A percentile compares a stretch with the other conserved stretches of the same genome.
These are phyloP conservation scores for Schwanniomyces sp. DNA, from an alignment of 805 yeast species.

Conservation along the genomic window DNA sequence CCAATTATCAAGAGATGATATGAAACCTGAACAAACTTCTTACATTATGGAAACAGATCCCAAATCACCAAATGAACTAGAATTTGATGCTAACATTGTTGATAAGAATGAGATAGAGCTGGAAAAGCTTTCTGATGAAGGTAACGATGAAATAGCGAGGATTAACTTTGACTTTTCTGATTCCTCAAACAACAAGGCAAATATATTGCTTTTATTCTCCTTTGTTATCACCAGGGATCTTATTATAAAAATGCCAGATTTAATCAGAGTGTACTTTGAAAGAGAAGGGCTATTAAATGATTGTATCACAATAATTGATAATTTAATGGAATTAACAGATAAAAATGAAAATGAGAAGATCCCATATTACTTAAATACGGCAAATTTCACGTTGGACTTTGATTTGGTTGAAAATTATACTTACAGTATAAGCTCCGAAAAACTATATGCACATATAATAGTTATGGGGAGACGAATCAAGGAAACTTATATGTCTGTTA, in stretches of 20 bases:
- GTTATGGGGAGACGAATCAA: slow-evolving; percentile 23
- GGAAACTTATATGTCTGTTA: slow-evolving; percentile 20
- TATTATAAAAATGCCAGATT: slow-evolving; percentile 41
- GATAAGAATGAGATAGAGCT: neutral
- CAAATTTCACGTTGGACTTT: slow-evolving; percentile 16
- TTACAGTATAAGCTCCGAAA: slow-evolving; percentile 13
- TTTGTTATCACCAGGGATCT: slow-evolving; percentile 48
- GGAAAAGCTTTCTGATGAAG: slow-evolving; percentile 8
- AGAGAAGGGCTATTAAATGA: slow-evolving; percentile 74
- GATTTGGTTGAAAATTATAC: slow-evolving; percentile 31
- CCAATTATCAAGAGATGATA: slow-evolving; percentile 6
- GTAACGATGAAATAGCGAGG: slow-evolving; percentile 8
- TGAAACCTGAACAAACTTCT: neutral
- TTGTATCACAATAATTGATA: slow-evolving; percentile 32
- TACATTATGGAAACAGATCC: neutral
- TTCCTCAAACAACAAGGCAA: slow-evolving; percentile 23
- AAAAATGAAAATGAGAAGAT: neutral
- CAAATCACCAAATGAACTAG: neutral
- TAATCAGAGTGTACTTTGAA: slow-evolving; percentile 51
- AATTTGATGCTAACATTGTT: neutral
- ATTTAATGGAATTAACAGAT: slow-evolving; percentile 11
- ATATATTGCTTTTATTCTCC: slow-evolving; percentile 50
- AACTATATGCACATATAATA: slow-evolving; percentile 14
- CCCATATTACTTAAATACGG: neutral
- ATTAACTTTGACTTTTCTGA: slow-evolving; percentile 13